Evolutionary conservation across 176 grass and related monocot genomes (phyloP).

Genomic region (Neostapfia colusana): DNA sequence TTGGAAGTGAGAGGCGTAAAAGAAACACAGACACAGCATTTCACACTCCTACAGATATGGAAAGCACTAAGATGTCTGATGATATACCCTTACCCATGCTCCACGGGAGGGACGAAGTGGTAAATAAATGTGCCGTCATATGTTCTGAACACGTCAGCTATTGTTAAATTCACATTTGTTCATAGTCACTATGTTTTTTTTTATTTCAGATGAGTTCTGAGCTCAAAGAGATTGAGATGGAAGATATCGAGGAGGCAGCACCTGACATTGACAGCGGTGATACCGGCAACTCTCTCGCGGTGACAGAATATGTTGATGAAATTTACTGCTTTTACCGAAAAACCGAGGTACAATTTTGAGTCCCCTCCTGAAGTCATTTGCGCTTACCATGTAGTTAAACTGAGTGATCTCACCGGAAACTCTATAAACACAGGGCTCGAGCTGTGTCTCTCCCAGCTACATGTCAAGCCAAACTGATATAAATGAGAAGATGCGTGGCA

Average conservation of each 20-base stretch:
- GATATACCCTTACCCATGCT: constrained; percentile 40
- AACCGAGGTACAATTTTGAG: constrained; percentile 55
- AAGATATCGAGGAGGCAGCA: constrained; percentile 65
- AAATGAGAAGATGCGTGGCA: constrained; percentile 90
- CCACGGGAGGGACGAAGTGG: constrained; percentile 58
- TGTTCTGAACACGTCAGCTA: neutral
- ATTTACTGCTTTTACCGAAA: constrained; percentile 71
- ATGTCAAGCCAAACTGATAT: constrained; percentile 77
- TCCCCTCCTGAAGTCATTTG: neutral
- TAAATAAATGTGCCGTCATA: constrained; percentile 30
- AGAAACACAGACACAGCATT: constrained; percentile 40
- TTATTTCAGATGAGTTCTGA: constrained; percentile 56
- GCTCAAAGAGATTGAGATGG: constrained; percentile 79
- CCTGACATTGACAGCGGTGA: constrained; percentile 79
- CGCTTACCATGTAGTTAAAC: neutral
- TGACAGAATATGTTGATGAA: constrained; percentile 82
- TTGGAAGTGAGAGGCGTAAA: constrained; percentile 66
- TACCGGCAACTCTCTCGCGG: constrained; percentile 67
- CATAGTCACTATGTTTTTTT: constrained; percentile 18
- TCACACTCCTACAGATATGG: constrained; percentile 41
- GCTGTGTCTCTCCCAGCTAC: constrained; percentile 72
- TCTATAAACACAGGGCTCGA: constrained; percentile 44
- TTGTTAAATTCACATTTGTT: neutral
- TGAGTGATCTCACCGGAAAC: constrained; percentile 11
- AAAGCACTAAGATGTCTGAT: constrained; percentile 43